A percentile compares a stretch with the other conserved stretches of the same genome.
Conservation (phyloP, 306 rosid genomes). For the Castanea sativa region DNA sequence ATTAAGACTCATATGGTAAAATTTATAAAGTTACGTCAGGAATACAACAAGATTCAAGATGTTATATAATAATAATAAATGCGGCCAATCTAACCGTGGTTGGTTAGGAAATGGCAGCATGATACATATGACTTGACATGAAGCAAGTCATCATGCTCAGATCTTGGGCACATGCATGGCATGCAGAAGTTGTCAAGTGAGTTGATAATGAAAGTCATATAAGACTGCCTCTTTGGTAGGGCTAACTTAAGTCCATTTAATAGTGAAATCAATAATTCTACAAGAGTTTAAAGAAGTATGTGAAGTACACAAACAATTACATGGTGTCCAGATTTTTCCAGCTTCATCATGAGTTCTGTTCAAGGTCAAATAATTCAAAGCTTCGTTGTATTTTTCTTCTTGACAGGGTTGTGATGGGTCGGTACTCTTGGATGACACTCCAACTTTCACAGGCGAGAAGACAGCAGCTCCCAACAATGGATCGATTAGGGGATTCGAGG, state of each 20-base stretch:
- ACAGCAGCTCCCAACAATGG: constrained; percentile 58
- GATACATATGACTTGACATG: no score
- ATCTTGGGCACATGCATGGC: no score
- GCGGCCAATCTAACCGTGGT: no score
- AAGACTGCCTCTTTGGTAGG: no score
- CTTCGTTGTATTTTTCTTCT: not conserved
- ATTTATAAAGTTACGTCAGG: no score
- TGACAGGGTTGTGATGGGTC: constrained; percentile 88
- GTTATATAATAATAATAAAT: no score
- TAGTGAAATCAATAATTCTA: not conserved
- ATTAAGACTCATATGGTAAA: no score
- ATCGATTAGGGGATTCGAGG: constrained; percentile 61
- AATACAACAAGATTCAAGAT: no score
- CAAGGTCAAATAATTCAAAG: not conserved
- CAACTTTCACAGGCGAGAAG: constrained; percentile 60
- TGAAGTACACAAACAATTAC: not conserved
- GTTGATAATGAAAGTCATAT: no score
- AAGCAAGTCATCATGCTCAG: no score
- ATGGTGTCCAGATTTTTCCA: not conserved
- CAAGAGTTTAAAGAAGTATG: not conserved
- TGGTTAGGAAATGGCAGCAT: no score
- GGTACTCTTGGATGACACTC: constrained; percentile 63
- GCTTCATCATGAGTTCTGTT: not conserved
- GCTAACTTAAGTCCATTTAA: not conserved
- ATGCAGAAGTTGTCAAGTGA: no score